Base-by-base conservation (phyloP, 2,329 filamentous ascomycete species). In the Colletotrichum cereale region DNA sequence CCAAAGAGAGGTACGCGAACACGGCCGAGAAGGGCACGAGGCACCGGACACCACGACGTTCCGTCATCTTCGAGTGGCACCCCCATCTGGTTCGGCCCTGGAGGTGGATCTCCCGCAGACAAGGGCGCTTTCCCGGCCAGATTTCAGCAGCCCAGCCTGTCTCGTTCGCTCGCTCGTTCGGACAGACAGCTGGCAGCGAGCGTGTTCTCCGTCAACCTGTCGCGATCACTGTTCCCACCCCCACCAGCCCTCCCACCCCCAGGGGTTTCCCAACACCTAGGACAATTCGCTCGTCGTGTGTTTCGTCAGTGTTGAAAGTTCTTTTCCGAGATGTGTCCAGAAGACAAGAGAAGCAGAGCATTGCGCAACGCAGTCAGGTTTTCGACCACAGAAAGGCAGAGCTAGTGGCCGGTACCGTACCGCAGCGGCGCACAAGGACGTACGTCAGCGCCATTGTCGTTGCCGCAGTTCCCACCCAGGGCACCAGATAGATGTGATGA, bases 101-200 rank as follows among this genome's bases (percentile, higher is more conserved):
- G 29, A 62, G 63, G 62, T 73, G 70, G 66, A 66, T 69, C 65
- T 69, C 57, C 60, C 65, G 58, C 58, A 36, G 64, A 52, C 44
- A 31, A 55, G 38, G 66, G 56, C 53, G 42, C 42, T 60, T 47
- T 42, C 56, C 42, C 57, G 56, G 52, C 64, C 64, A 66, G 14
- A 62, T 29, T 44, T 29, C 21, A 52, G 48, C 44, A 61, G 47
- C 63, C 63, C 63, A 67, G 38, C 55, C 68, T 60, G 55, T 62
- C 57, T 62, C 18, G 40, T 44, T 62, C 56, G 48, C 57, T 62
- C 18, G 40, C 42, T 62, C 56, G 48, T 44, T n/a, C 31, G 53
- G 60, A 44, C 47, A 67, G 38, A 58, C 67, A 67, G 29, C 56
- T 71, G 63, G 40, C 67, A 61, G 63, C 24, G 11, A 42, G 38